Conservation (phyloP, 73 alveolate species). For the Paramecium octaurelia region DNA sequence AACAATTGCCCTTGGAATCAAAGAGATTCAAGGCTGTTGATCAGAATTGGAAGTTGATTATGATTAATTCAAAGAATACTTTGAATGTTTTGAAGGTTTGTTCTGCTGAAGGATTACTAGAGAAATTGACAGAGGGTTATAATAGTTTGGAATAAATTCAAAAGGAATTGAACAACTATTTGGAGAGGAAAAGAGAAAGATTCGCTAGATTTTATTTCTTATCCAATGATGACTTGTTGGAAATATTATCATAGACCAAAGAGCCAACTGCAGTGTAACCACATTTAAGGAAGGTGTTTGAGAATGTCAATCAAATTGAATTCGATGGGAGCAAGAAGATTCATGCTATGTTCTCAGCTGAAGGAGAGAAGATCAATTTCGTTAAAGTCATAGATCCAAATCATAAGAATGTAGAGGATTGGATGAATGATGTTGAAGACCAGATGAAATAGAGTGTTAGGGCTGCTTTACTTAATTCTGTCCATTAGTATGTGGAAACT, state of each 20-base stretch:
- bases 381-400: neutral
- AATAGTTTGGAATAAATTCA: conserved; percentile 26
- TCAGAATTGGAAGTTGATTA: conserved; percentile 43
- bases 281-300: conserved; percentile 18
- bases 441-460: conserved; percentile 96
- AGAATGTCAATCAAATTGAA: conserved; percentile 78
- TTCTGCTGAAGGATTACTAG: neutral
- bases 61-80: neutral
- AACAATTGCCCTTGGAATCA: conserved; percentile 31
- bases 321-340: conserved; percentile 82
- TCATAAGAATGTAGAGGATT: conserved; percentile 35
- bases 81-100: conserved; percentile 24
- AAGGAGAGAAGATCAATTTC: conserved; percentile 25
- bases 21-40: conserved; percentile 27
- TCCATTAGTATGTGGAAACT: conserved; percentile 88
- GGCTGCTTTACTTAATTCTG: conserved; percentile 80
- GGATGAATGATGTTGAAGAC: conserved; percentile 98
- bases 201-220: conserved; percentile 98
- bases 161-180: conserved; percentile 53
- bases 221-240: conserved; percentile 96
- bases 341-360: conserved; percentile 89
- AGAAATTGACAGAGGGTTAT: neutral
- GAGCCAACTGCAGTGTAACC: conserved; percentile 37
- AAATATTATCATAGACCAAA: conserved; percentile 66
- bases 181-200: conserved; percentile 89